Base-by-base conservation (phyloP, 2,329 filamentous ascomycete species). In the Chalaropsis thielavioides region DNA sequence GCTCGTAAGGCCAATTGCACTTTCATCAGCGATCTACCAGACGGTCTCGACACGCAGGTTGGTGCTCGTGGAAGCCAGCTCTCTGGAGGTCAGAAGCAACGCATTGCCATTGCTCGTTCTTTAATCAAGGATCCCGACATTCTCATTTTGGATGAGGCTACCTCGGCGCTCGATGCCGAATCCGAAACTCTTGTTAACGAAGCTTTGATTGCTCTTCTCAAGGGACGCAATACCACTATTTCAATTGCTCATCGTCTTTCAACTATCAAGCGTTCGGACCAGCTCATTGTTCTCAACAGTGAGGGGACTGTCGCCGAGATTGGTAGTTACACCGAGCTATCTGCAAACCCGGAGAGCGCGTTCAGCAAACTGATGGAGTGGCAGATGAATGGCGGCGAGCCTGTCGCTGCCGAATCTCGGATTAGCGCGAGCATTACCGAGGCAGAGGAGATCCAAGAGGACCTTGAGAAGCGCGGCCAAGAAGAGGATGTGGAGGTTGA, bases 311-410 rank as follows among this genome's bases (percentile, higher is more conserved):
- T 99, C 2, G 94, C 92, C 2, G 92, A 99, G 74, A 88, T 89
- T 68, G 94, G 94, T 65, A 88, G 87, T 66, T 99, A 95, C 73
- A 77, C 81, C 27, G 83, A 90, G 68, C 81, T 99, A 24, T 88
- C 86, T 63, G 79, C 82, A 4, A 84, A 90, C 67, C 81, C 83
- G 17, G 78, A 87, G 10, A 95, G 92, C 63, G 90, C 92, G 1
- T 99, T 99, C 72, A 92, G 86, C 70, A 94, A 88, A 76, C 79
- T 99, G 63, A 99, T 99, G 94, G 92, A 97, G 75, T 97, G 92
- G 92, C 94, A 99, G 76, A 89, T 97, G 84, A 94, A 83, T 70
- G 92, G 92, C 13, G 88, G 88, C 8, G 90, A 95, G 65, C 72
- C 68, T 60, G 71, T 68, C 24, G 72, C 71, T n/a, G 69, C 70